These are phyloP conservation scores for Phialocephala sp. DNA, from an alignment of 2,329 filamentous ascomycete genomes.

Conservation along the genomic window DNA sequence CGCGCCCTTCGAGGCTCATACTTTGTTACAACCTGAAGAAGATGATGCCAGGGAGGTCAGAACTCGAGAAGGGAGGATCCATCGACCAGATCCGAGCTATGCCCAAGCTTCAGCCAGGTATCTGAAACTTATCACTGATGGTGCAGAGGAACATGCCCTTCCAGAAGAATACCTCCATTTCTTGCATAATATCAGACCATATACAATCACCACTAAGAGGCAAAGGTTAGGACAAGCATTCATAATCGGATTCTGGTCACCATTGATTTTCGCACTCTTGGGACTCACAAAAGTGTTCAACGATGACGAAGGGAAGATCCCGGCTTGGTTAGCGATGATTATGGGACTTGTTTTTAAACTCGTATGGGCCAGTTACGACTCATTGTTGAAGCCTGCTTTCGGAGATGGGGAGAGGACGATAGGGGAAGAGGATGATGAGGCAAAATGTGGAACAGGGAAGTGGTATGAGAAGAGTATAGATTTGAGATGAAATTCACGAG, in stretches of 20 bases:
- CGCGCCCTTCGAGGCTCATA: conserved; percentile 79
- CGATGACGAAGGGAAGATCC: conserved; percentile 70
- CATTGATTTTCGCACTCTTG: conserved; percentile 61
- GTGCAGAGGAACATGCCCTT: conserved; percentile 79
- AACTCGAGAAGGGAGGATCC: conserved; percentile 1
- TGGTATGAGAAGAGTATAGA: conserved; percentile 21
- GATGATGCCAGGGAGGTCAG: neutral
- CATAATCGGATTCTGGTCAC: conserved; percentile 64
- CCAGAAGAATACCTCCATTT: conserved; percentile 80
- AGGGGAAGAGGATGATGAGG: conserved; percentile 26
- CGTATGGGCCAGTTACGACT: conserved; percentile 71
- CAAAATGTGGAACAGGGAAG: conserved; percentile 15
- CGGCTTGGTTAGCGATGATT: conserved; percentile 66
- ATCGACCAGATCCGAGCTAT: conserved; percentile 71
- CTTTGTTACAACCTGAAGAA: conserved; percentile 66
- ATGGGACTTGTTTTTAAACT: conserved; percentile 59
- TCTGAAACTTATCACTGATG: conserved; percentile 77
- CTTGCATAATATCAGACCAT: conserved; percentile 71
- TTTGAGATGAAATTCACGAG: conserved; percentile 5
- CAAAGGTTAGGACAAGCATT: conserved; percentile 71
- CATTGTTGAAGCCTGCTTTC: conserved; percentile 68
- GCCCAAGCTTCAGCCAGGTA: conserved; percentile 87
- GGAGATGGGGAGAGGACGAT: conserved; percentile 82
- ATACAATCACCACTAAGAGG: conserved; percentile 67
- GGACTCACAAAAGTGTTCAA: conserved; percentile 56